Base-by-base conservation (phyloP, 2,329 filamentous ascomycete species). In the Alternaria sp. region DNA sequence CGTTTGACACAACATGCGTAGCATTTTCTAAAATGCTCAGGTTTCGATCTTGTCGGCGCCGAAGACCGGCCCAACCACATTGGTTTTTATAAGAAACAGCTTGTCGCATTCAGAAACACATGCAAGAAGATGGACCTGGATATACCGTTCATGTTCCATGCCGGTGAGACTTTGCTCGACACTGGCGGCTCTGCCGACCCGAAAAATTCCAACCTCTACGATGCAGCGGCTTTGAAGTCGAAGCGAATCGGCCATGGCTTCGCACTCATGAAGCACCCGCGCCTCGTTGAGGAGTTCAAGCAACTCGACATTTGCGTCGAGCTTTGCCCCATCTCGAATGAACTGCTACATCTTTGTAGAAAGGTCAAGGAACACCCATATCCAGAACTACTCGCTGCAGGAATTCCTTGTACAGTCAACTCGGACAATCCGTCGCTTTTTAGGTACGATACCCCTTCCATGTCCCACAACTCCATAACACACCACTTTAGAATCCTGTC, bases 381-480 rank as follows among this genome's bases (percentile, higher is more conserved):
- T 72, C 90, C 91, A 37, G 81, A 83, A 60, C 79, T 93, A 24
- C 80, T 92, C 54, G 89, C 89, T n/a, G 87, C 89, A 53, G 86
- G 89, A 36, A 84, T 92, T 49, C 88, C 89, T 48, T 93, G 90
- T 77, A 90, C 89, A 0, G 80, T 92, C 39, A 92, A 87, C 69
- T 90, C 88, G 23, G 90, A 93, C 68, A 92, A 93, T 62, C 89
- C 89, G 6, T 89, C 89, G 0, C 79, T 92, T 0, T 92, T 92
- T 72, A 83, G 83, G 88, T 90, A 70, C 6, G 60, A 52, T 3
- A 29, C 13, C 5, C 17, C 39, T 36, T 29, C 11, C 26, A 36
- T 5, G 3, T 41, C 17, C 17, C 17, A 17, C 17, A 17, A 17
- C 17, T 17, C 17, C 17, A 17, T 17, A 17, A 17, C 17, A 17